These are phyloP conservation scores for Arachnomyces sp. DNA, from an alignment of 2,329 filamentous ascomycete genomes.

Conservation along the genomic window DNA sequence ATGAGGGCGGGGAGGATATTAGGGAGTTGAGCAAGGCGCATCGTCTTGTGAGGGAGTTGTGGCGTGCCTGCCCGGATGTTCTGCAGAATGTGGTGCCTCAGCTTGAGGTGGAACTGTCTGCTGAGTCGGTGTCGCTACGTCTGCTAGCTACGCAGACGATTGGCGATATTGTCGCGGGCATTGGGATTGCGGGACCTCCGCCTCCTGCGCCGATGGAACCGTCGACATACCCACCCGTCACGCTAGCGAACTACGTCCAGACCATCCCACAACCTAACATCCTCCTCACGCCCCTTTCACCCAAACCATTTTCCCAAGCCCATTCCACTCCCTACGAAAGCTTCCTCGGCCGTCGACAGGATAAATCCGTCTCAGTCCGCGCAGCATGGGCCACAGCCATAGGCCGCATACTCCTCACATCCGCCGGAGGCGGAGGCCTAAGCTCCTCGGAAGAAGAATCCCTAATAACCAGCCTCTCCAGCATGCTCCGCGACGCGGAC, in stretches of 20 bases:
- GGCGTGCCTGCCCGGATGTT: constrained; percentile 81
- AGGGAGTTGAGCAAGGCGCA: constrained; percentile 86
- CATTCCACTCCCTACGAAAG: constrained; percentile 71
- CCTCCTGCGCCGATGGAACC: constrained; percentile 66
- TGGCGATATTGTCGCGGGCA: constrained; percentile 88
- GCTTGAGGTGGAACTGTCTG: constrained; percentile 81
- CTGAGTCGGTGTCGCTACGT: constrained; percentile 79
- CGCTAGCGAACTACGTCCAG: constrained; percentile 38
- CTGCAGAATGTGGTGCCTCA: constrained; percentile 90
- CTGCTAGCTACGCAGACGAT: constrained; percentile 86
- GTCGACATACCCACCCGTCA: constrained; percentile 65
- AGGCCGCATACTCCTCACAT: constrained; percentile 82
- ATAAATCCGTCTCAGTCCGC: constrained; percentile 75
- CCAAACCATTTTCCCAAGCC: constrained; percentile 79
- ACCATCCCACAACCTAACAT: constrained; percentile 49
- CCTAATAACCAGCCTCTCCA: constrained; percentile 64
- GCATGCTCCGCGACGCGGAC: constrained; percentile 78
- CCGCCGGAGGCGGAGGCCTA: constrained; percentile 79
- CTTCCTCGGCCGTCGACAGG: constrained; percentile 76
- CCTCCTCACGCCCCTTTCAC: constrained; percentile 73
- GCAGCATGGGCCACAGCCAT: constrained; percentile 77
- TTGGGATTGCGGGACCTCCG: constrained; percentile 82
- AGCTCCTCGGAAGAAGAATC: constrained; percentile 71
- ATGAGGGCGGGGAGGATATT: constrained; percentile 68
- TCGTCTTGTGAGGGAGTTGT: constrained; percentile 78